Evolutionary conservation across 139 green algal genomes (phyloP), one percentile per base, ranked within the genome.

Genomic region (Trebouxia sp.): DNA sequence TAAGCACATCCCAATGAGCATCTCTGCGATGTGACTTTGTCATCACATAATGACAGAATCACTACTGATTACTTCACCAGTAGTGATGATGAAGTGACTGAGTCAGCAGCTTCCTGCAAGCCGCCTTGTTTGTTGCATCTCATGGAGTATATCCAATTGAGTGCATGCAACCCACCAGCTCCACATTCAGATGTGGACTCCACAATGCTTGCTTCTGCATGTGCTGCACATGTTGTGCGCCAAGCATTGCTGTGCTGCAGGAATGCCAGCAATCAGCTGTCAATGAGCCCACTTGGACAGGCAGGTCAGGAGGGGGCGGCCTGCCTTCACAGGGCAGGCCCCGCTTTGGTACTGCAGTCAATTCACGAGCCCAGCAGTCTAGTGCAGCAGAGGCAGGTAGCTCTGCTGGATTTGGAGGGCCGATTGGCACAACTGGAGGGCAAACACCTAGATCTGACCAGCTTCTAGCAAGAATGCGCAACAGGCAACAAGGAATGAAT

Each of bases 271-370:
- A 76, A 14, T 76, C 83, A n/a, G 82, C 88, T n/a, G 84, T 98
- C 30, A 86, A 84, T 66, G 79, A 86, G 47, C 95, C 95, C 37
- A 98, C 95, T 0, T 98, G 95, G 95, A 98, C 95, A 12, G 95
- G 95, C 0, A 76, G 90, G 24, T 88, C 85, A 22, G 95, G 94
- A 6, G 76, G 30, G 1, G 48, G 30, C 11, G 82, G 76, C 12
- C 24, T 43, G 3, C 51, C 76, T 8, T 5, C 42, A 28, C 32
- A 56, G 53, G 42, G 58, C 12, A 9, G 11, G 28, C 35, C 38
- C 26, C 67, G 84, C 9, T 92, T 90, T 82, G 88, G 88, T 0
- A 28, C 69, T 74, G 35, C 75, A 17, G 48, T 42, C 26, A 39
- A 65, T 42, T 0, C 50, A 14, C 30, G n/a, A n/a, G n/a, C 24